phyloP scores from a whole-genome alignment of 345 rosid genomes.

The Populus pruinosa region DNA sequence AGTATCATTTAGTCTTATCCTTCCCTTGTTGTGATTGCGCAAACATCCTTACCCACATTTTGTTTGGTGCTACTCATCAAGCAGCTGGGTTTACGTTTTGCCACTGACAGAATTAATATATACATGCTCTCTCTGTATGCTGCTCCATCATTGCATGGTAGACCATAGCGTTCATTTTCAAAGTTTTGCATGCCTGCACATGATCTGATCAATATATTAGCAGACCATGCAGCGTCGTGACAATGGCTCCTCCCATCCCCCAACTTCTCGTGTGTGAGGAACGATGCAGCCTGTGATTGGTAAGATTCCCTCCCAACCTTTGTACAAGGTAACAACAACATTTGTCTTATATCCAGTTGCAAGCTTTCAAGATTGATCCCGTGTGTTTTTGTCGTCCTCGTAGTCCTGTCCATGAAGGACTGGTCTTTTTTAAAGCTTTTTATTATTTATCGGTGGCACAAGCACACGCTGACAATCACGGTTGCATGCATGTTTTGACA shows the following conservation, averaged over 20 bases:
- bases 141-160: neutral
- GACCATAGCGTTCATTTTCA: neutral
- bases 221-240: neutral
- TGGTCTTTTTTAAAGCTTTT: too few relatives aligned
- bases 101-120: neutral
- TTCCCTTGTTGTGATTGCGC: neutral
- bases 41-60: neutral
- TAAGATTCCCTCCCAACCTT: neutral
- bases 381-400: too few relatives aligned
- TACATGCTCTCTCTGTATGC: too few relatives aligned
- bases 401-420: too few relatives aligned
- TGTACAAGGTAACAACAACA: neutral
- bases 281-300: neutral
- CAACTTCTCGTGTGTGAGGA: too few relatives aligned
- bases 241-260: too few relatives aligned
- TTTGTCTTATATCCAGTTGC: too few relatives aligned
- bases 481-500: too few relatives aligned
- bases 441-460: too few relatives aligned
- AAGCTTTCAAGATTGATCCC: too few relatives aligned
- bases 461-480: too few relatives aligned
- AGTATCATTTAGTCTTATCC: neutral
- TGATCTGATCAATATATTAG: neutral
- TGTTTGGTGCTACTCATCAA: neutral
- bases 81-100: neutral
- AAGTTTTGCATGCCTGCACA: neutral